Evolutionary conservation across 495 filamentous ascomycete species (phyloP).

Genomic region (Cryomyces minteri): DNA sequence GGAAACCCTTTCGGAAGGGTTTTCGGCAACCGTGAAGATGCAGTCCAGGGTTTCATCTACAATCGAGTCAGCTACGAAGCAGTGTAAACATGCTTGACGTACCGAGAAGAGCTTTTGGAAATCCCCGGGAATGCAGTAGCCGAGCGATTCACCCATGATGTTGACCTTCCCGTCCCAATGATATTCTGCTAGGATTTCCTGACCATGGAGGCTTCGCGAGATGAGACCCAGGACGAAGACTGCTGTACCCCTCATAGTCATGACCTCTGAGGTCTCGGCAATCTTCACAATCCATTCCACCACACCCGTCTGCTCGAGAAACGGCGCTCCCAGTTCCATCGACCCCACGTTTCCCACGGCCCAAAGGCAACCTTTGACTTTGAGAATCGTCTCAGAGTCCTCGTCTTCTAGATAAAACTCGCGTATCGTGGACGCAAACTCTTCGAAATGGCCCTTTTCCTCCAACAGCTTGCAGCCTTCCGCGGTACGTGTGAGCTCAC

Average conservation of each 20-base stretch:
- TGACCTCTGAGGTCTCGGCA: conserved; percentile 67
- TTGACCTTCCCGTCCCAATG: conserved; percentile 90
- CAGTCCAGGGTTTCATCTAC: conserved; percentile 18
- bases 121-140: conserved; percentile 67
- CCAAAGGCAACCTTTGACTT: conserved; percentile 95
- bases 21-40: conserved; percentile 1
- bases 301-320: conserved; percentile 74
- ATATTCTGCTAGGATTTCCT: conserved; percentile 67
- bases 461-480: conserved; percentile 82
- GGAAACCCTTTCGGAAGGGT: neutral
- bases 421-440: conserved; percentile 74
- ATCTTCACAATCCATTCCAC: conserved; percentile 71
- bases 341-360: conserved; percentile 95
- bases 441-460: conserved; percentile 88
- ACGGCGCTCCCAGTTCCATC: conserved; percentile 91
- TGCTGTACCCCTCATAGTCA: conserved; percentile 85
- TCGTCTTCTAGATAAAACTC: conserved; percentile 68
- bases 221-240: conserved; percentile 92
- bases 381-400: conserved; percentile 73
- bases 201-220: conserved; percentile 77
- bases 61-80: neutral
- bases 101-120: conserved; percentile 62
- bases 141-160: conserved; percentile 61
- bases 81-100: conserved; percentile 4
- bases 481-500: conserved; percentile 77